These are phyloP conservation scores for Jimgerdemannia lactiflua DNA, from an alignment of 192 early-diverging fungal species.

Conservation along the genomic window DNA sequence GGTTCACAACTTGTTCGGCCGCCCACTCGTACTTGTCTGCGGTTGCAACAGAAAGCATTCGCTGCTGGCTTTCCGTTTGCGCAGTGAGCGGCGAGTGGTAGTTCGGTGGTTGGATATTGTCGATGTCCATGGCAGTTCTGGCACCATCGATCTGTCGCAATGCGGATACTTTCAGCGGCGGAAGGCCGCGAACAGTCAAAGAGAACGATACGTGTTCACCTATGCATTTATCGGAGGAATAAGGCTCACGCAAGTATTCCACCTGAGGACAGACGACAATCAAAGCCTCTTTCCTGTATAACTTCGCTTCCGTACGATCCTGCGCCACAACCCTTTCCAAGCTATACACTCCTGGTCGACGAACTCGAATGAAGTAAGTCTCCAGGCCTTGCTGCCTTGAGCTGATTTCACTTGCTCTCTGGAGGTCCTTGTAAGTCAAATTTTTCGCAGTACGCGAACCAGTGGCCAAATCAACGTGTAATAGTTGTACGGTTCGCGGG, in stretches of 20 bases:
- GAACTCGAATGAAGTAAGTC: constrained; percentile 28
- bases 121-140: constrained; percentile 14
- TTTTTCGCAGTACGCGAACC: constrained; percentile 4
- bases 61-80: constrained; percentile 5
- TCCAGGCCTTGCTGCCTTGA: constrained; percentile 23
- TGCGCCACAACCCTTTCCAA: constrained; percentile 26
- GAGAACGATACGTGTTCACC: constrained; percentile 25
- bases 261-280: constrained; percentile 37
- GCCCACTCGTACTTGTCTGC: constrained; percentile 32
- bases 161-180: constrained; percentile 37
- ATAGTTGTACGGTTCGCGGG: constrained; percentile 21
- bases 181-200: constrained; percentile 33
- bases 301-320: constrained; percentile 31
- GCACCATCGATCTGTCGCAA: constrained; percentile 6
- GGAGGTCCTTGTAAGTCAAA: constrained; percentile 20
- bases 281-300: constrained; percentile 27
- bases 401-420: constrained; percentile 29
- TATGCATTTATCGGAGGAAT: constrained; percentile 20
- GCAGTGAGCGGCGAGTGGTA: constrained; percentile 18
- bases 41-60: neutral
- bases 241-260: constrained; percentile 15
- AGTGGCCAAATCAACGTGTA: constrained; percentile 31
- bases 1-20: constrained; percentile 13
- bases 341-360: constrained; percentile 33
- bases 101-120: constrained; percentile 27